Evolutionary conservation across 2,329 filamentous ascomycete species (phyloP), one percentile per base, ranked within the genome.

Genomic region (Alternaria sp.): DNA sequence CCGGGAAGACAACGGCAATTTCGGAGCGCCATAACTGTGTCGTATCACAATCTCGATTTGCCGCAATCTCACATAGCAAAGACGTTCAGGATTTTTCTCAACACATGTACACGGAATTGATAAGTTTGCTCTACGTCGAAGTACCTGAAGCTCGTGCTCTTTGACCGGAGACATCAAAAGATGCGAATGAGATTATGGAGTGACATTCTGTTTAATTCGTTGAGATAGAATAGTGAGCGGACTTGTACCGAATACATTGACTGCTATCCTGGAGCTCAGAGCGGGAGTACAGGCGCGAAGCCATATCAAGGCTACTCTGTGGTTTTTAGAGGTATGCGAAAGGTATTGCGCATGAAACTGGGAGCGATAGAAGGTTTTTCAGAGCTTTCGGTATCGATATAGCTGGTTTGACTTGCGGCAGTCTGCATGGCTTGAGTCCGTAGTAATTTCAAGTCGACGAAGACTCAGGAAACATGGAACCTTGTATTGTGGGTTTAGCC

Each of bases 31-130:
- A 36, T 36, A 2, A 5, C 3, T 2, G 7, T 36, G 32, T 36
- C 15, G 32, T 2, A n/a, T n/a, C 0, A 0, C 0, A 8, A 36
- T 36, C 0, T 0, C 4, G 32, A 5, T 36, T n/a, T 36, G 32
- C 32, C 32, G 15, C 32, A 9, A n/a, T 36, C 5, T 36, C 15
- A n/a, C 32, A n/a, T 36, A 13, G 30, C 7, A 36, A 4, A n/a
- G 13, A 36, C 30, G 30, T n/a, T n/a, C n/a, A 36, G 7, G 30
- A 9, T 0, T n/a, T 15, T 36, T 36, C 30, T 36, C 30, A n/a
- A n/a, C 32, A n/a, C 32, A 36, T 36, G 32, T 36, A 36, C 32
- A n/a, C 32, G 15, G 32, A 36, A n/a, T 36, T n/a, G 32, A 2
- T 3, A n/a, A 5, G 15, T n/a, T 36, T 36, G 32, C n/a, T 36